phyloP scores from a whole-genome alignment of 73 alveolate genomes.

The Uronychia binucleata region DNA sequence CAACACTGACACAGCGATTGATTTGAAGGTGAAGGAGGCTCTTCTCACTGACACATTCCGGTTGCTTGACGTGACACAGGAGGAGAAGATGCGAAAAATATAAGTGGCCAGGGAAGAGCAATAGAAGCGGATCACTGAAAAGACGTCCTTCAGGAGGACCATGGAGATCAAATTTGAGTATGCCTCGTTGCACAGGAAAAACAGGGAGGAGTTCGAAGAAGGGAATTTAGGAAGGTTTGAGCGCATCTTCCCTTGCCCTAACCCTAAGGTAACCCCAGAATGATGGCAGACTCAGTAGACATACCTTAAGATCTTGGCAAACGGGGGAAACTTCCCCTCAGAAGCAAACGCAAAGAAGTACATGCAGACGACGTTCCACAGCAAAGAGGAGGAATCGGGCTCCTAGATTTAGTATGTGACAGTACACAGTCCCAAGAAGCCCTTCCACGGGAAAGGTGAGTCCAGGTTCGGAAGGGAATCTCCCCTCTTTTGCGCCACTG shows the following conservation, averaged over 20 bases:
- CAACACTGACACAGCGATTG: conserved; percentile 40
- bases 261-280: no score
- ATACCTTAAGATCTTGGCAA: no score
- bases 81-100: background rate
- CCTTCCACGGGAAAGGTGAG: no score
- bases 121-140: conserved; percentile 20
- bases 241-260: background rate
- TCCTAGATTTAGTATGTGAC: no score
- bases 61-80: conserved; percentile 5
- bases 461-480: no score
- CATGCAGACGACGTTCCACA: no score
- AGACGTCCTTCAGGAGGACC: background rate
- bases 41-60: conserved; percentile 38
- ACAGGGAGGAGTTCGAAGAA: background rate
- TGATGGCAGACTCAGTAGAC: no score
- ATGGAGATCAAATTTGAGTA: background rate
- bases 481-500: no score
- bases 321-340: no score
- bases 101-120: background rate
- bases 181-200: background rate
- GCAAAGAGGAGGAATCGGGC: no score
- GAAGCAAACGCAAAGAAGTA: no score
- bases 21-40: conserved; percentile 22
- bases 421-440: no score
- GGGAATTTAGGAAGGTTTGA: background rate